Percentiles rank a stretch among this genome's conserved stretches.
Evolutionary conservation across 2,329 filamentous ascomycete species (phyloP).

Genomic region (Orbilia oligospora): DNA sequence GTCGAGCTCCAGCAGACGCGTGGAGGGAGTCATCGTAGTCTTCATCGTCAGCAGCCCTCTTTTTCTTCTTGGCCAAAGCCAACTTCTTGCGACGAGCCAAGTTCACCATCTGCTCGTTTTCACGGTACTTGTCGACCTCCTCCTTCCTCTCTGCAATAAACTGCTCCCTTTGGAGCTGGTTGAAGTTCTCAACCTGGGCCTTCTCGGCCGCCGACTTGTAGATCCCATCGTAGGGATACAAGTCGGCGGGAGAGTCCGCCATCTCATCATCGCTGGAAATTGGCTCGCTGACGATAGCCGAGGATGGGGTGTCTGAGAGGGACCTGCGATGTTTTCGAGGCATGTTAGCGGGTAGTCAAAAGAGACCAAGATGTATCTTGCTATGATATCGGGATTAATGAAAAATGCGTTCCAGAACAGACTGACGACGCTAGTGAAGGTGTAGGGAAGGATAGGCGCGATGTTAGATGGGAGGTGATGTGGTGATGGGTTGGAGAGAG

Average conservation of each 20-base stretch:
- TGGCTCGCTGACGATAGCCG: conserved; percentile 42
- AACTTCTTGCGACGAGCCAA: conserved; percentile 77
- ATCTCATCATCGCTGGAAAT: conserved; percentile 54
- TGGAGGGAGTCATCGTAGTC: conserved; percentile 60
- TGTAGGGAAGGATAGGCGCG: not conserved
- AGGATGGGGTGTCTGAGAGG: conserved; percentile 26
- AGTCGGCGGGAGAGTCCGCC: conserved; percentile 69
- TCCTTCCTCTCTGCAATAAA: conserved; percentile 89
- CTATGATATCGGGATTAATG: not conserved
- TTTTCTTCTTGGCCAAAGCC: conserved; percentile 74
- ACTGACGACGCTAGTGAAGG: conserved; percentile 9
- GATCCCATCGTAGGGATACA: conserved; percentile 89
- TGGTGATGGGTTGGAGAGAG: not conserved
- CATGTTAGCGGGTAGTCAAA: conserved; percentile 38
- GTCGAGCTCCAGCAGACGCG: conserved; percentile 58
- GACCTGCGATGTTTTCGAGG: conserved; percentile 24
- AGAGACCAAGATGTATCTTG: not conserved
- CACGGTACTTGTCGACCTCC: conserved; percentile 83
- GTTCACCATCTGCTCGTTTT: conserved; percentile 81
- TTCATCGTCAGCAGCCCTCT: conserved; percentile 65
- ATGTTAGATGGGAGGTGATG: not conserved
- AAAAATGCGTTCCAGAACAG: not conserved
- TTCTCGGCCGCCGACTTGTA: conserved; percentile 82
- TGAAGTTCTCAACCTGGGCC: conserved; percentile 83
- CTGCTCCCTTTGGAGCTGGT: conserved; percentile 91